Evolutionary conservation across 208 protist species (phyloP), one percentile per base, ranked within the genome.

Genomic region (Acanthamoeba pearcei): DNA sequence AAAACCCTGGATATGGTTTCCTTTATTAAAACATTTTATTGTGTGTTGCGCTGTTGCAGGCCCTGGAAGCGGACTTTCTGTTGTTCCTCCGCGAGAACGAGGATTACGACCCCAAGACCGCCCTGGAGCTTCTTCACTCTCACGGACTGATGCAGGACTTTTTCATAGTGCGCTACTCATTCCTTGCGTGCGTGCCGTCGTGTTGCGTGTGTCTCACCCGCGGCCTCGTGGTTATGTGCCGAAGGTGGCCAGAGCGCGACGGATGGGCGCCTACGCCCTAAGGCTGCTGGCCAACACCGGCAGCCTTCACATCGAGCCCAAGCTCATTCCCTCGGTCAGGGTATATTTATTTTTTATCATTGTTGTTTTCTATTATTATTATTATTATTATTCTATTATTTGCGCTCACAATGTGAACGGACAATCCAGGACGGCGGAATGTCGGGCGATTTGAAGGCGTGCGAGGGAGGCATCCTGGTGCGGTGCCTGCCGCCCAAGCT

Each of bases 21-120:
- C 38, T 3, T 38, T 38, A 38, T 38, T 38, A n/a, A n/a, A n/a
- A n/a, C 51, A 55, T 17, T 55, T 17, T 64, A 6, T 12, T 17
- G 17, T 24, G 57, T 64, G 57, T 64, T 64, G 8, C 22, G 57
- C 57, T 64, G 57, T 38, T 6, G 57, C 49, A 83, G 74, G 8
- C 38, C 1, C 19, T 83, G 19, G 42, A 83, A 15, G 2, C 74
- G 5, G 49, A 55, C 74, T 88, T 88, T 46, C 29, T 5, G 3
- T 13, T 35, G 29, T 88, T 88, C 55, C 80, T 88, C 12, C 27
- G 27, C 35, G 53, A 88, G 29, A 88, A 88, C 51, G 53, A 88
- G 80, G 80, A 88, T 49, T 88, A 88, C 55, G 80, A 88, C 22
- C 10, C 80, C 29, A 66, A 57, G 80, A 19, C n/a, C 55, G 80